Evolutionary conservation across 768 basidiomycete genomes (phyloP), one percentile per base, ranked within the genome.

Genomic region (Ephemerocybe angulata): DNA sequence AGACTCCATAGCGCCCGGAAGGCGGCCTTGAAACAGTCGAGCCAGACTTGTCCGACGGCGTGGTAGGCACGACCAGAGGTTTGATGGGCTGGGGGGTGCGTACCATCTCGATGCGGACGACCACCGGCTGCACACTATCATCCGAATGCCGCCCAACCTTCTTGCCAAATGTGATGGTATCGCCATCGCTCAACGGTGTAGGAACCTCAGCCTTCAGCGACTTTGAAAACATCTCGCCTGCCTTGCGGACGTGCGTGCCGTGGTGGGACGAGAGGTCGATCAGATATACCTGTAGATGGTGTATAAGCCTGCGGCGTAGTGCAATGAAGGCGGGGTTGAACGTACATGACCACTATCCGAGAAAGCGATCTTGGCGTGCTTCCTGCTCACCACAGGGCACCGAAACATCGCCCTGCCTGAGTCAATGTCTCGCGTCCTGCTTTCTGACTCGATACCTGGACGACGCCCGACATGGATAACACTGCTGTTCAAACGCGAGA

Each of bases 311-410:
- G 55, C 30, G 60, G 30, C 44, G n/a, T n/a, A 55, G 61, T 62
- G 53, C 35, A 25, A 46, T 31, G 21, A 28, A 42, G 50, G 42
- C 46, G 19, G 52, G 24, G 51, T 12, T 22, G 54, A 55, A 63
- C 78, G 59, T 78, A 90, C 88, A 73, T 81, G 78, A 43, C 88
- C 87, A 58, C 76, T 79, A 62, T 88, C 85, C 4, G 85, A 76
- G 67, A 90, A 86, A 21, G 79, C 76, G 56, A 92, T 83, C 76
- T 84, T 88, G 54, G 89, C 88, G 72, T 92, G 89, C 63, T 73
- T 81, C 24, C 89, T 80, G 66, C 87, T 89, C 59, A 92, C 86
- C 43, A 91, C 89, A 28, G 87, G 85, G 63, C 89, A 90, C 47
- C 82, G 71, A 60, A 90, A 90, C 67, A 83, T 78, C 15, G 83